Base-by-base conservation (phyloP, 2,329 filamentous ascomycete species). In the Phyllosticta citrichinensis region DNA sequence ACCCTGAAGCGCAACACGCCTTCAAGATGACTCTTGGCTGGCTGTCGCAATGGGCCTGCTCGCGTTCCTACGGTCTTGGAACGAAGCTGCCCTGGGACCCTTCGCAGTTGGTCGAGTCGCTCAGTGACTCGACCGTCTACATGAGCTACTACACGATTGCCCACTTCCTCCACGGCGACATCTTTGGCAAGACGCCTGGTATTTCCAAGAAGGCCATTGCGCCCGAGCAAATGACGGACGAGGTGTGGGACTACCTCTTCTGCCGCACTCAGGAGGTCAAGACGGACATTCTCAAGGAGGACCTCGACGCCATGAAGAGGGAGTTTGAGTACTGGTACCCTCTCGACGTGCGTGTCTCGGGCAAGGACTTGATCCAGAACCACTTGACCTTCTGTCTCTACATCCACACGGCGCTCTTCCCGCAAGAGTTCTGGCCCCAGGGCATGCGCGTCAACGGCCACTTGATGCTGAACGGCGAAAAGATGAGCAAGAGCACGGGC, bases 311-410 rank as follows among this genome's bases (percentile, higher is more conserved):
- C 51, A 88, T 99, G 88, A 84, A 91, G 63, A 84, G 92, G 70
- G 91, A 96, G 69, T 97, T 97, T 69, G 88, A 94, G 74, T 99
- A 97, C 82, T 97, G 91, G 81, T 99, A 97, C 75, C 94, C 94
- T 51, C 80, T 97, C 57, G 93, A 97, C 70, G 80, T 96, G 66
- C 83, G 91, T 68, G 86, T 89, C 52, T 94, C 88, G 40, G 94
- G 93, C 68, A 97, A 97, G 80, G 93, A 74, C 64, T 64, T 74
- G 12, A 74, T 75, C 59, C 70, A 89, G 64, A 96, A 96, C 77
- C 94, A 97, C 76, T 79, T 99, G 69, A 97, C 91, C 12, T 97
- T 97, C 81, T 94, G 89, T 82, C 82, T 97, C 60, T 97, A 97
- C 78, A 87, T 93, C 67, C 94, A 97, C 74, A 75, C 94, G 65